Percentiles rank a stretch among this genome's conserved stretches.
phyloP scores from a whole-genome alignment of 2,329 filamentous ascomycete genomes.

The Escovopsis sp. region DNA sequence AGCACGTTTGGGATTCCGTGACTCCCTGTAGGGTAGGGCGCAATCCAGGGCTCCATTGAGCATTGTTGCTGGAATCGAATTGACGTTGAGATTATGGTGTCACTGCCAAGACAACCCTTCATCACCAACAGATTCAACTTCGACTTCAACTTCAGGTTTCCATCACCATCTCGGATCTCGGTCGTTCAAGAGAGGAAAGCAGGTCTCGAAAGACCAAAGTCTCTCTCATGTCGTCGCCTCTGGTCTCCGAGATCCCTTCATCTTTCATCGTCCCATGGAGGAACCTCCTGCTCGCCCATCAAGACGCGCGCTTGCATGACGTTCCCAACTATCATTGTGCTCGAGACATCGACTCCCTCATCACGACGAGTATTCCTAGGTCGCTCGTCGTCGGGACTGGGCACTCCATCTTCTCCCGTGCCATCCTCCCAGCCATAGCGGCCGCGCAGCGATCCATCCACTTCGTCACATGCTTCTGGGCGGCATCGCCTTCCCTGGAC shows the following conservation, averaged over 20 bases:
- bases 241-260: slow-evolving; percentile 16
- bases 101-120: too few species aligned
- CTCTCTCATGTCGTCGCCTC: not conserved
- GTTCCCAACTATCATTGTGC: slow-evolving; percentile 34
- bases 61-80: too few species aligned
- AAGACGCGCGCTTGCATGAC: slow-evolving; percentile 22
- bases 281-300: slow-evolving; percentile 17
- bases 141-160: too few species aligned
- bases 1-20: too few species aligned
- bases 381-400: slow-evolving; percentile 44
- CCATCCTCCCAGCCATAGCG: slow-evolving; percentile 46
- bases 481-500: slow-evolving; percentile 45
- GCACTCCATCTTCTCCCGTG: slow-evolving; percentile 36
- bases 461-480: slow-evolving; percentile 75
- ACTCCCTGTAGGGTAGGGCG: too few species aligned
- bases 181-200: not conserved
- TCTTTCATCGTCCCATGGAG: slow-evolving; percentile 26
- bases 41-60: too few species aligned
- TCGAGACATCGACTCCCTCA: slow-evolving; percentile 29
- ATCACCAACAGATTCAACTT: too few species aligned
- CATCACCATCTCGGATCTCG: not conserved
- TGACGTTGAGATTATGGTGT: not conserved
- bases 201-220: not conserved
- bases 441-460: slow-evolving; percentile 50
- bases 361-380: slow-evolving; percentile 31